A percentile compares a stretch with the other conserved stretches of the same genome.
Conservation (phyloP, 768 basidiomycete genomes). For the Collybiopsis confluens region DNA sequence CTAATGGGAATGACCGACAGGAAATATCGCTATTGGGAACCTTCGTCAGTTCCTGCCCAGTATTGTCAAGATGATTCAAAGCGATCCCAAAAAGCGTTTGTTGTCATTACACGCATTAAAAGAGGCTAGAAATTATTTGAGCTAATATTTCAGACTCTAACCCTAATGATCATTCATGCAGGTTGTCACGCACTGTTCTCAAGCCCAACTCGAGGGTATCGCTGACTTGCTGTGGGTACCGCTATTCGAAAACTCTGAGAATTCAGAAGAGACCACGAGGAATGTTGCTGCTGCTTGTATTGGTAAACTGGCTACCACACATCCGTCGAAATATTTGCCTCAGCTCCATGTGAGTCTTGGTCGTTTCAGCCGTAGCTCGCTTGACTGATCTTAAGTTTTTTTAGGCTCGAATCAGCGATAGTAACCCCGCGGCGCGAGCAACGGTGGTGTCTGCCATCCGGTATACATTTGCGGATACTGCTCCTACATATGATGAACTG, state of each 20-base stretch:
- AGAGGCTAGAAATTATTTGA: slow-evolving; percentile 54
- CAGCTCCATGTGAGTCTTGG: slow-evolving; percentile 72
- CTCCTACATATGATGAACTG: slow-evolving; percentile 83
- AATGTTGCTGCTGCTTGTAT: slow-evolving; percentile 97
- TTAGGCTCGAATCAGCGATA: slow-evolving; percentile 57
- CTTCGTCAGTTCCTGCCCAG: slow-evolving; percentile 80
- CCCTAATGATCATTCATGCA: slow-evolving; percentile 20
- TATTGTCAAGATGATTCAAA: slow-evolving; percentile 75
- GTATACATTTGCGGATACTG: slow-evolving; percentile 88
- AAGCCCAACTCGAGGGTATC: slow-evolving; percentile 77
- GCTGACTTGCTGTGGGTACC: slow-evolving; percentile 91
- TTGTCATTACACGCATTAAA: slow-evolving; percentile 90
- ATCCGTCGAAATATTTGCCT: slow-evolving; percentile 86
- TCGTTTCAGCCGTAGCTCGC: too few species aligned
- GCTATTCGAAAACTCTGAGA: slow-evolving; percentile 86
- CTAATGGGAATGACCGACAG: too few species aligned
- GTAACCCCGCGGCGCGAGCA: slow-evolving; percentile 69
- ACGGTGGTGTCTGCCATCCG: slow-evolving; percentile 92
- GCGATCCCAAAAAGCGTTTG: slow-evolving; percentile 73
- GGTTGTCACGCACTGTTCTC: slow-evolving; percentile 90
- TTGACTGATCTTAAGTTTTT: too few species aligned
- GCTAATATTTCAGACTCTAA: not conserved
- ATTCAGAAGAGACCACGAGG: slow-evolving; percentile 84
- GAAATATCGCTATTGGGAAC: slow-evolving; percentile 95
- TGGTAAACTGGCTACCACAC: slow-evolving; percentile 90